Evolutionary conservation across 768 basidiomycete genomes (phyloP).

Genomic region (Boletus rubroflammeus): DNA sequence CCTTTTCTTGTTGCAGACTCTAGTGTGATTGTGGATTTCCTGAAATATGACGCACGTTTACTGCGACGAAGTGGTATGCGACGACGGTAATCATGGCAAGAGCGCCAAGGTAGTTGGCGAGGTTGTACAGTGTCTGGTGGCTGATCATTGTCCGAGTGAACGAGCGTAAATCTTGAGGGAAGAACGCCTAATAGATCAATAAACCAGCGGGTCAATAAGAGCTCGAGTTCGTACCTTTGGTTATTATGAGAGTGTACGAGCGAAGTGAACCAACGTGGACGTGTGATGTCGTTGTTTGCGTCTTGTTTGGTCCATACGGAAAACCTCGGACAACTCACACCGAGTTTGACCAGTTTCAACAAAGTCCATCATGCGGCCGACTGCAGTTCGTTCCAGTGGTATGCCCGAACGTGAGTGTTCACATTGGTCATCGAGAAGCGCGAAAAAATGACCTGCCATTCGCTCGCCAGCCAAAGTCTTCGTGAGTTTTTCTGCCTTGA

Average conservation of each 20-base stretch:
- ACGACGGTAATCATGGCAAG: constrained; percentile 87
- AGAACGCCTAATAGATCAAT: not conserved
- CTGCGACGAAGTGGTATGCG: constrained; percentile 85
- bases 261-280: not conserved
- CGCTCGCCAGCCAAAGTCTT: constrained; percentile 64
- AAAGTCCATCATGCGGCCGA: constrained; percentile 42
- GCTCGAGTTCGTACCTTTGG: constrained; percentile 14
- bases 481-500: constrained; percentile 51
- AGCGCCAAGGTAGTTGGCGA: constrained; percentile 80
- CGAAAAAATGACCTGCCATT: constrained; percentile 4
- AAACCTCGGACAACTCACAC: constrained; percentile 24
- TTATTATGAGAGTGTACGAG: not conserved
- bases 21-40: constrained; percentile 12
- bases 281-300: constrained; percentile 24
- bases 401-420: constrained; percentile 78
- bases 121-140: constrained; percentile 72
- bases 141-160: constrained; percentile 60
- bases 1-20: not conserved
- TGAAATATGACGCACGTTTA: constrained; percentile 60
- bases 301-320: constrained; percentile 34
- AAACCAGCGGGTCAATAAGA: not conserved
- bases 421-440: not conserved
- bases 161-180: constrained; percentile 2
- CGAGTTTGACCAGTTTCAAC: not conserved
- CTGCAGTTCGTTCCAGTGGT: constrained; percentile 57